Percentiles rank a stretch among this genome's conserved stretches.
phyloP scores from a whole-genome alignment of 148 eudicot genomes.

The Hydrangea macrophylla region DNA sequence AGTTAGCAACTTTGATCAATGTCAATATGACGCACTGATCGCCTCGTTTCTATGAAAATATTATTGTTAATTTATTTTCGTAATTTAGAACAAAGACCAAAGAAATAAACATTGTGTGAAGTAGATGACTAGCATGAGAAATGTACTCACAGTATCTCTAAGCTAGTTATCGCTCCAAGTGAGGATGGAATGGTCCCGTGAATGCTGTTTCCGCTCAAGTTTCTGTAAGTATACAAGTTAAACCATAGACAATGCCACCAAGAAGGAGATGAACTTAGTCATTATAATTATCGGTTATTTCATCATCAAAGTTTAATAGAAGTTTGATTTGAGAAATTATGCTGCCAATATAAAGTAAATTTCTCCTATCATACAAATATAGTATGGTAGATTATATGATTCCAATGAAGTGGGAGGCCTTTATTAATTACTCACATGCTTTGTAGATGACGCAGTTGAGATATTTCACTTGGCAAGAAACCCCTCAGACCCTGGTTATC shows the following conservation, averaged over 20 bases:
- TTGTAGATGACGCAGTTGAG: conserved; percentile 76
- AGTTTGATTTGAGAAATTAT: not conserved
- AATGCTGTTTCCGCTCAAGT: conserved; percentile 92
- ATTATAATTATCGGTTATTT: not conserved
- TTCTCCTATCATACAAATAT: not conserved
- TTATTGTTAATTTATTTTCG: not conserved
- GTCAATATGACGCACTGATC: not conserved
- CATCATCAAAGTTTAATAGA: not conserved
- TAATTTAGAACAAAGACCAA: not conserved
- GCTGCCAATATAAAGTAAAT: not conserved
- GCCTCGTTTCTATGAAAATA: conserved; percentile 1
- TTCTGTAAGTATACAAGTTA: conserved; percentile 45
- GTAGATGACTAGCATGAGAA: not conserved
- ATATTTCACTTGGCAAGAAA: conserved; percentile 68
- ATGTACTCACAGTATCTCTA: conserved; percentile 66
- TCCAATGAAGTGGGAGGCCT: not conserved
- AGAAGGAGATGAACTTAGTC: not conserved
- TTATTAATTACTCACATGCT: conserved; percentile 63
- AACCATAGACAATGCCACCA: not conserved
- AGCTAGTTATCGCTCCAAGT: conserved; percentile 55
- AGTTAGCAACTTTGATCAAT: not conserved
- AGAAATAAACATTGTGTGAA: not conserved
- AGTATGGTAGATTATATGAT: not conserved
- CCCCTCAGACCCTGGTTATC: conserved; percentile 95
- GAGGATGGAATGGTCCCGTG: conserved; percentile 77